phyloP scores from a whole-genome alignment of 1,139 yeast species.

The Pneumocystis canis region DNA sequence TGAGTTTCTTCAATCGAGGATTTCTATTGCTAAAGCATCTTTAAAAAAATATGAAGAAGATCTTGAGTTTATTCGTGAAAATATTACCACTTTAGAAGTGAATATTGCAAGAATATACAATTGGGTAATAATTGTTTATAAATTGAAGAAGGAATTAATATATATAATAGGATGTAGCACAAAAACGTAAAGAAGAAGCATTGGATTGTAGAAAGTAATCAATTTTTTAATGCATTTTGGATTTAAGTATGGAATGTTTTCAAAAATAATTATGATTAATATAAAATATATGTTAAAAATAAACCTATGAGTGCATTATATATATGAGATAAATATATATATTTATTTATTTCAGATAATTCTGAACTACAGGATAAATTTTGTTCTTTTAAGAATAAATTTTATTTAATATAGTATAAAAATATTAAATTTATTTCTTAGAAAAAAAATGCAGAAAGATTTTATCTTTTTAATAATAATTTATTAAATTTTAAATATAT shows the following conservation, averaged over 20 bases:
- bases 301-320: too few relatives aligned
- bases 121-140: slow-evolving; percentile 37
- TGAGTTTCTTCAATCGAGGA: slow-evolving; percentile 47
- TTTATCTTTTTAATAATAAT: too few relatives aligned
- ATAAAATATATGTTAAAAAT: too few relatives aligned
- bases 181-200: neutral
- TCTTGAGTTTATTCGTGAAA: slow-evolving; percentile 73
- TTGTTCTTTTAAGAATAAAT: too few relatives aligned
- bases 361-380: too few relatives aligned
- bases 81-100: slow-evolving; percentile 95
- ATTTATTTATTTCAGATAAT: too few relatives aligned
- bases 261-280: neutral
- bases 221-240: neutral
- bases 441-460: too few relatives aligned
- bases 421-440: too few relatives aligned
- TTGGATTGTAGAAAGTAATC: neutral
- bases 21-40: slow-evolving; percentile 47
- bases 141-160: neutral
- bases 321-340: too few relatives aligned
- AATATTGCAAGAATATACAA: slow-evolving; percentile 85
- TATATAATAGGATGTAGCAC: neutral
- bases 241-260: neutral
- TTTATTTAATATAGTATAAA: too few relatives aligned
- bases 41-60: slow-evolving; percentile 59
- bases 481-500: too few relatives aligned